A percentile compares a stretch with the other conserved stretches of the same genome.
phyloP scores from a whole-genome alignment of 345 rosid species.

The Brassica juncea region DNA sequence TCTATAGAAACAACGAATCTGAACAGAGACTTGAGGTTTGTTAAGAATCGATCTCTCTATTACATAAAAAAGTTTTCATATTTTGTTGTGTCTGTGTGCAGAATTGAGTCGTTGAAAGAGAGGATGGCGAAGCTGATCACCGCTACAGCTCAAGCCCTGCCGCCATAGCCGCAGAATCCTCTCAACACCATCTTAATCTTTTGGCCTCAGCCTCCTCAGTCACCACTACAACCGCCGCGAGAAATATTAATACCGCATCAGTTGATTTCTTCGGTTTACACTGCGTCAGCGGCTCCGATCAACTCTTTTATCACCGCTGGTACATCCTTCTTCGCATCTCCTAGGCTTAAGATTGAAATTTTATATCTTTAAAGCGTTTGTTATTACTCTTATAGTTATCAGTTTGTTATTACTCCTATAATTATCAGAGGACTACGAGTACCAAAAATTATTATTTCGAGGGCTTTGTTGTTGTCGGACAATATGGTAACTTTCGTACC shows the following conservation, averaged over 20 bases:
- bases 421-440: not conserved
- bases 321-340: conserved; percentile 65
- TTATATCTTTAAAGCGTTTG: conserved; percentile 2
- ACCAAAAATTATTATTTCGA: conserved; percentile 4
- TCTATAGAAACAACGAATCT: no score
- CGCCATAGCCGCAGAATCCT: conserved; percentile 33
- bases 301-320: conserved; percentile 74
- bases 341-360: conserved; percentile 51
- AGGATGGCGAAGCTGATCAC: conserved; percentile 6
- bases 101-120: no score
- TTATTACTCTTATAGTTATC: not conserved
- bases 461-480: conserved; percentile 31
- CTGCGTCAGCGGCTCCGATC: conserved; percentile 59
- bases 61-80: no score
- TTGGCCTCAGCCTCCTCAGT: conserved; percentile 50
- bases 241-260: conserved; percentile 9
- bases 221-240: conserved; percentile 38
- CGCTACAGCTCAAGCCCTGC: conserved; percentile 33
- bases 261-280: conserved; percentile 43
- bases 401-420: not conserved
- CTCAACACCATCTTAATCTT: conserved; percentile 47
- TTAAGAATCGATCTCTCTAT: no score
- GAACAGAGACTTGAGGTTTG: no score
- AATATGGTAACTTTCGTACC: conserved; percentile 25
- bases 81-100: no score